These are phyloP conservation scores for Claviceps monticola DNA, from an alignment of 2,329 filamentous ascomycete genomes.

Conservation along the genomic window DNA sequence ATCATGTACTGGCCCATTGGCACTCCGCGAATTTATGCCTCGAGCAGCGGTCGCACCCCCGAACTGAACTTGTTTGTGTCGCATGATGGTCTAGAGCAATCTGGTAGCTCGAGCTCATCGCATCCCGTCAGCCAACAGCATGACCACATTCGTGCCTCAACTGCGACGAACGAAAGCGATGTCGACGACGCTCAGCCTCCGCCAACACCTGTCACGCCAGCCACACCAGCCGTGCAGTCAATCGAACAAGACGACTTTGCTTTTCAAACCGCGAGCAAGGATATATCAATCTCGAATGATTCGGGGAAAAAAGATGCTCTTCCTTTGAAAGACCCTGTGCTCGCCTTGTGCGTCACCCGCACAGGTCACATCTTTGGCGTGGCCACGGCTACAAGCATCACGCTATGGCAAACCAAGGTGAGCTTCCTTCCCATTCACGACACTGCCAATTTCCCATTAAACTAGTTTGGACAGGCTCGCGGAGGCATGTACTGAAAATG, in stretches of 20 bases:
- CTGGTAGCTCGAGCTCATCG: slow-evolving; percentile 15
- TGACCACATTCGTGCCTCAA: slow-evolving; percentile 13
- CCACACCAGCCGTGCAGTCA: slow-evolving; percentile 43
- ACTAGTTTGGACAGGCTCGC: no score
- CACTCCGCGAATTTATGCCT: slow-evolving; percentile 70
- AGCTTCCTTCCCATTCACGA: slow-evolving; percentile 10
- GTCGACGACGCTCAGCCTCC: slow-evolving; percentile 21
- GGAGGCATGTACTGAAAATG: background rate
- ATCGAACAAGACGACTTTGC: slow-evolving; percentile 39
- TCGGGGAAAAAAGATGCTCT: slow-evolving; percentile 19
- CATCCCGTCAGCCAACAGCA: slow-evolving; percentile 5
- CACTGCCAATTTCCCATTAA: background rate
- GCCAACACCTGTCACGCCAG: slow-evolving; percentile 38
- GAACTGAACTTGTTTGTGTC: slow-evolving; percentile 37
- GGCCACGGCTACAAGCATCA: slow-evolving; percentile 71
- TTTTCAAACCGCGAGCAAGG: slow-evolving; percentile 11
- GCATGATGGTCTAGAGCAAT: slow-evolving; percentile 43
- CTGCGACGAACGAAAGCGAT: slow-evolving; percentile 18
- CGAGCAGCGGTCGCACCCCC: slow-evolving; percentile 49
- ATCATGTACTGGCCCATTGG: slow-evolving; percentile 88
- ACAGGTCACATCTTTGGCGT: slow-evolving; percentile 75
- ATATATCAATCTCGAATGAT: slow-evolving; percentile 10
- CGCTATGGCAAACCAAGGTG: slow-evolving; percentile 94
- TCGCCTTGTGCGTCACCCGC: slow-evolving; percentile 64
- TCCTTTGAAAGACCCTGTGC: slow-evolving; percentile 47